Percentiles rank a stretch among this genome's conserved stretches.
phyloP scores from a whole-genome alignment of 1,284 basidiomycete species.

The Fomitopsis palustris region DNA sequence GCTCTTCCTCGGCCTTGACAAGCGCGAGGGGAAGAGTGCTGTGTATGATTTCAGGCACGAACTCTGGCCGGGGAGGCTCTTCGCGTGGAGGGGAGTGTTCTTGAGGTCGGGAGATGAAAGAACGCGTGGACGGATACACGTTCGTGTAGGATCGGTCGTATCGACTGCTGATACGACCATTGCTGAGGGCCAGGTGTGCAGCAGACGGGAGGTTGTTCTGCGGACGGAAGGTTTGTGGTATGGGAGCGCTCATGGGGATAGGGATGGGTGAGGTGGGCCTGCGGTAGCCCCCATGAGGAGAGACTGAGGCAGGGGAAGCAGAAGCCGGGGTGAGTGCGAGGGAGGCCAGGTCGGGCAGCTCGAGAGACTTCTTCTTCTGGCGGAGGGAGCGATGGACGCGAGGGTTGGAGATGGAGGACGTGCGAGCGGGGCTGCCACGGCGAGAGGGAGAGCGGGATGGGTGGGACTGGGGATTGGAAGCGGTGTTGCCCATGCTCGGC shows the following conservation, averaged over 20 bases:
- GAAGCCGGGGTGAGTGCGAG: slow-evolving; percentile 50
- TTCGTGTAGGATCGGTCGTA: slow-evolving; percentile 34
- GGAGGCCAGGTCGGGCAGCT: slow-evolving; percentile 72
- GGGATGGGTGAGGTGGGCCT: slow-evolving; percentile 40
- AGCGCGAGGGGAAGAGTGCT: slow-evolving; percentile 63
- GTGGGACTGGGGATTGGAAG: slow-evolving; percentile 27
- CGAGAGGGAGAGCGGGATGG: slow-evolving; percentile 22
- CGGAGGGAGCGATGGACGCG: slow-evolving; percentile 50
- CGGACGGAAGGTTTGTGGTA: slow-evolving; percentile 26
- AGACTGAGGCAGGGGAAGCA: slow-evolving; percentile 34
- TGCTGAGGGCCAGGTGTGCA: slow-evolving; percentile 26
- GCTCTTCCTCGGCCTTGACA: slow-evolving; percentile 34
- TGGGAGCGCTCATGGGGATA: slow-evolving; percentile 41
- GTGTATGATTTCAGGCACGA: slow-evolving; percentile 53
- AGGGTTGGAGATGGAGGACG: slow-evolving; percentile 18
- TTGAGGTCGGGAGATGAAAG: slow-evolving; percentile 33
- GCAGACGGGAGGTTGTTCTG: slow-evolving; percentile 33
- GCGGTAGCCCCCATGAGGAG: slow-evolving; percentile 39
- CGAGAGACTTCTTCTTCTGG: slow-evolving; percentile 69
- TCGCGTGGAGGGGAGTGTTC: slow-evolving; percentile 27
- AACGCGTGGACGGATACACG: slow-evolving; percentile 39
- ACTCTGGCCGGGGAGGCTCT: slow-evolving; percentile 29
- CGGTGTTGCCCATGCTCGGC: slow-evolving; percentile 33
- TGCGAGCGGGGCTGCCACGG: slow-evolving; percentile 24
- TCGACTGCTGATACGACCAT: slow-evolving; percentile 10